Percentiles rank a stretch among this genome's conserved stretches.
Conservation (phyloP, 305 asterid species). For the Rubia balearica region DNA sequence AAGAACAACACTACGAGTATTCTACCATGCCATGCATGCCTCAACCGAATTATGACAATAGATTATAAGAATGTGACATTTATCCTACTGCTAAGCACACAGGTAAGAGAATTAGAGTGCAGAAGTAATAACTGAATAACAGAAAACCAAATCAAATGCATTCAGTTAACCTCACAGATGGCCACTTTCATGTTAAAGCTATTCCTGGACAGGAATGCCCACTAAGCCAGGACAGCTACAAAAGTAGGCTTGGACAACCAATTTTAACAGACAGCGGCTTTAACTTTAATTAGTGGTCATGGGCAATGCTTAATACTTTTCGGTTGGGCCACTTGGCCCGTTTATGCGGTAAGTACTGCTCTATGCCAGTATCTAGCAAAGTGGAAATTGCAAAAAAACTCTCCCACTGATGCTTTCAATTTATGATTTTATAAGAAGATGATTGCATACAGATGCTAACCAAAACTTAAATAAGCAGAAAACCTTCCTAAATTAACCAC, state of each 20-base stretch:
- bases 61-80: background rate
- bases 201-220: background rate
- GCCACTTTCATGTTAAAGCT: background rate
- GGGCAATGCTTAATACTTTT: background rate
- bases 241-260: too few relatives aligned
- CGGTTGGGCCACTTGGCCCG: background rate
- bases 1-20: background rate
- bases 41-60: background rate
- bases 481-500: too few relatives aligned
- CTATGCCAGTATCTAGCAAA: too few relatives aligned
- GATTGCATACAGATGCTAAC: too few relatives aligned
- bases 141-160: background rate
- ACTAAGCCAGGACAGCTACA: background rate
- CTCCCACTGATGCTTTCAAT: too few relatives aligned
- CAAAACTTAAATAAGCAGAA: too few relatives aligned
- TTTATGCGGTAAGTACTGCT: too few relatives aligned
- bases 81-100: background rate
- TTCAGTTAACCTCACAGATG: background rate
- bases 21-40: background rate
- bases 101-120: background rate
- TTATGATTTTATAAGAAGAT: too few relatives aligned
- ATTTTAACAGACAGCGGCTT: too few relatives aligned
- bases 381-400: too few relatives aligned
- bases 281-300: background rate
- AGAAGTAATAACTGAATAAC: background rate